Evolutionary conservation across 768 basidiomycete species (phyloP).

Genomic region (Dendrothele bispora): DNA sequence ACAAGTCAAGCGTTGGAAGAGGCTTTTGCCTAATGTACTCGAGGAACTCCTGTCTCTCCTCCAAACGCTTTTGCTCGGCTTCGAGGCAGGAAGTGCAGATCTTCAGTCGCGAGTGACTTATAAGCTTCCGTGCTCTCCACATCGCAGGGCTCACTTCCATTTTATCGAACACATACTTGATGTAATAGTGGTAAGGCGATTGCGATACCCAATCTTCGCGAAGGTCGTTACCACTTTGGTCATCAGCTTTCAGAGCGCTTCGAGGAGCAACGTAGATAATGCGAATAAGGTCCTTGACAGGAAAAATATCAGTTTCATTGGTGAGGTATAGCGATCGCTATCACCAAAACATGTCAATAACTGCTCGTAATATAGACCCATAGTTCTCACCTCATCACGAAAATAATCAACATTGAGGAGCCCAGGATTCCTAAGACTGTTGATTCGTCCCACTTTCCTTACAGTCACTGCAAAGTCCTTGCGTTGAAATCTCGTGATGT

Average conservation of each 20-base stretch:
- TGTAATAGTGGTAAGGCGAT: conserved; percentile 60
- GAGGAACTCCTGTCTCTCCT: conserved; percentile 32
- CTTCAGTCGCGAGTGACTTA: too few species aligned
- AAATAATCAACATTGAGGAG: conserved; percentile 37
- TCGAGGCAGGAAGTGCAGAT: too few species aligned
- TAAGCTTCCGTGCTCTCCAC: too few species aligned
- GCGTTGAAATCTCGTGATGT: conserved; percentile 14
- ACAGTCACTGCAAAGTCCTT: conserved; percentile 32
- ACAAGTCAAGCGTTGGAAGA: conserved; percentile 42
- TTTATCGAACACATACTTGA: conserved; percentile 49
- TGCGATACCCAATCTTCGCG: conserved; percentile 47
- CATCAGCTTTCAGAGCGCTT: conserved; percentile 21
- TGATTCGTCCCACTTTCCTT: conserved; percentile 51
- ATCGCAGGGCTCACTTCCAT: too few species aligned
- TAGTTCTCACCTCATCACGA: conserved; percentile 57
- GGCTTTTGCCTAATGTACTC: conserved; percentile 22
- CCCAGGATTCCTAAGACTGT: conserved; percentile 32
- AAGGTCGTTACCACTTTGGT: too few species aligned
- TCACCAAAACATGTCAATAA: background rate
- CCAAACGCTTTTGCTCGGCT: conserved; percentile 22
- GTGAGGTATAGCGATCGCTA: too few species aligned
- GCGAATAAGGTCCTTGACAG: conserved; percentile 40
- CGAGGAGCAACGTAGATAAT: conserved; percentile 48
- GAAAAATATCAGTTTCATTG: conserved; percentile 26
- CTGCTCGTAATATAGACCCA: too few species aligned